Percentiles rank a stretch among this genome's conserved stretches.
phyloP scores from a whole-genome alignment of 345 rosid genomes.

The Citrus trifoliata region DNA sequence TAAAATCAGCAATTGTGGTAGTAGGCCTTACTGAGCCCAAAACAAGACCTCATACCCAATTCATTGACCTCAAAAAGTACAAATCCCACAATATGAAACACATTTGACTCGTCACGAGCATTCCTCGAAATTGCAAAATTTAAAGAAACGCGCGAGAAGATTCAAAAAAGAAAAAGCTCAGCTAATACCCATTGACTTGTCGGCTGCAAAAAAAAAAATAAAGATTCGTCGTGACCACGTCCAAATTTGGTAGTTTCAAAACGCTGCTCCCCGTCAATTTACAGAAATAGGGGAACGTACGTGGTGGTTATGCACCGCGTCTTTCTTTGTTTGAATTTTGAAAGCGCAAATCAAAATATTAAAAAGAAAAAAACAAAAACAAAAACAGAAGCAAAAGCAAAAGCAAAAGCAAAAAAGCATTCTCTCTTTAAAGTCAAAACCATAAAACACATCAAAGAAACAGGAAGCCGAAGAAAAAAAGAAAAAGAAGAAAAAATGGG shows the following conservation, averaged over 20 bases:
- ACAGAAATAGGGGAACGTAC: neutral
- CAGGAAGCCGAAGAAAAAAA: neutral
- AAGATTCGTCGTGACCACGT: neutral
- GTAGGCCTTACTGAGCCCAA: too few relatives aligned
- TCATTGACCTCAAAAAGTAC: too few relatives aligned
- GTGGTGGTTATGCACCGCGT: constrained; percentile 11
- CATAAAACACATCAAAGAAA: neutral
- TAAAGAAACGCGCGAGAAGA: neutral
- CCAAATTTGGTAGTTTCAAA: neutral
- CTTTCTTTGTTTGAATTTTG: too few relatives aligned
- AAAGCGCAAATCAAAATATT: too few relatives aligned
- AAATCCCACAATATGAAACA: too few relatives aligned
- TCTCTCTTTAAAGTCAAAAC: neutral
- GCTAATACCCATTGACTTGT: neutral
- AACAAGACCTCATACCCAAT: too few relatives aligned
- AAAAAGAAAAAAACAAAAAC: too few relatives aligned
- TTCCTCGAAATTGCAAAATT: neutral
- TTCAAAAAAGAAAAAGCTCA: neutral
- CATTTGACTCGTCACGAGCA: too few relatives aligned
- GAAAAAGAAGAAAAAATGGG: neutral
- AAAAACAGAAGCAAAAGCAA: too few relatives aligned
- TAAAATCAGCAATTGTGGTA: too few relatives aligned
- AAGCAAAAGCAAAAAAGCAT: too few relatives aligned
- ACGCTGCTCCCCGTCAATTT: constrained; percentile 11
- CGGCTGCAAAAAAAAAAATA: too few relatives aligned